Evolutionary conservation across 2,329 filamentous ascomycete genomes (phyloP), one percentile per base, ranked within the genome.

Genomic region (Trichophyton equinum): DNA sequence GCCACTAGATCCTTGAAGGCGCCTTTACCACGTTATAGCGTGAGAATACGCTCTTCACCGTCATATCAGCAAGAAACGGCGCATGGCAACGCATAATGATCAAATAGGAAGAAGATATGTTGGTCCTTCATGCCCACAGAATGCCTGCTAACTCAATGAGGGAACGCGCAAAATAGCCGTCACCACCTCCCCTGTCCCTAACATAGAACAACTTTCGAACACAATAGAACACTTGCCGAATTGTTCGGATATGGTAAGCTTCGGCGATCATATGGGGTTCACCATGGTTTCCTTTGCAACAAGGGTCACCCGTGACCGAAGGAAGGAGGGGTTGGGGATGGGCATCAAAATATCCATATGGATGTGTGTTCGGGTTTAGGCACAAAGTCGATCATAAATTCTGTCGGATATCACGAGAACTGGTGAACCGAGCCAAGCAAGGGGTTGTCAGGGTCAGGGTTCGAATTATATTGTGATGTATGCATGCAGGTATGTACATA

Each of bases 331-430:
- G 46, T 22, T 13, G 3, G 2, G 46, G 22, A 7, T 27, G 46
- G 18, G 46, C 11, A 22, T 18, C n/a, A 46, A 18, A 8, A 13
- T 22, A 38, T 13, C 13, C 33, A 38, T 38, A 38, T 38, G 25
- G 27, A 25, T 11, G 22, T 33, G 49, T 5, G 22, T 53, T 53
- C 49, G 49, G 49, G 22, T 27, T 51, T 22, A 27, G 46, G 49
- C 49, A 53, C n/a, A 25, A 15, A 53, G 27, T 27, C 22, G 18
- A 25, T 27, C 13, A 25, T 30, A 30, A 18, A 22, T 51, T 8
- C 22, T 53, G 49, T 53, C 49, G 49, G 49, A 53, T 53, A 53
- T 53, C 27, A 53, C 49, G 49, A 53, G 49, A 53, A 53, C 49
- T 30, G 49, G 49, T 53, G 49, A 53, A 33, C 49, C 49, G 49